Evolutionary conservation across 371 early-diverging fungal genomes (phyloP), one percentile per base, ranked within the genome.

Genomic region (Umbelopsis sp.): DNA sequence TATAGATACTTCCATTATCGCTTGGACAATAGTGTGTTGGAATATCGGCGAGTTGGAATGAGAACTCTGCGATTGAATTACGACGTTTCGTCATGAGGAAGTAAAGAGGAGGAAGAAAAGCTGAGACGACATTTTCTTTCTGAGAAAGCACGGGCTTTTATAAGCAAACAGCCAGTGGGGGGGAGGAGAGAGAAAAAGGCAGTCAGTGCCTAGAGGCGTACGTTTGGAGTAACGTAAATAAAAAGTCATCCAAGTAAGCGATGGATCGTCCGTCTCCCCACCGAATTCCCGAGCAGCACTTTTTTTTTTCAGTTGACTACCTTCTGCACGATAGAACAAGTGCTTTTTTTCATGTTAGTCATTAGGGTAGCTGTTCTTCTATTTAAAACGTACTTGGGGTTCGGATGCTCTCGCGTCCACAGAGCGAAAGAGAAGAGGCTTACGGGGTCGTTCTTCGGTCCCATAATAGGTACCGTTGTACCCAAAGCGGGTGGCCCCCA

Each of bases 151-250:
- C 35, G 35, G 53, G 57, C 16, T 57, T 48, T 48, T 48, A 48
- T 48, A 48, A 41, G 10, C 7, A 7, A 41, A 1, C 7, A 7
- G 7, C 5, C 7, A 41, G 12, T 5, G 12, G 41, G 1, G 12
- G 41, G 41, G 41, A 7, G 29, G 29, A 29, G 29, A 4, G 20
- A 46, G 48, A 48, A 48, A 48, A 48, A 12, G 7, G 7, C 10
- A 41, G 41, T 12, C 41, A 7, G 12, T 7, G 22, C 41, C 12
- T 41, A 41, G 12, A 41, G 41, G 41, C 41, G 20, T 48, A n/a
- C n/a, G 48, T 5, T 48, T 57, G 57, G 57, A 57, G 57, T 57
- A 57, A 57, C 57, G 57, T 57, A 57, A 57, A 57, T 57, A 57
- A 57, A 57, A 57, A 57, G 32, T 53, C 29, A 53, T 53, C 53